Evolutionary conservation across 768 basidiomycete species (phyloP).

Genomic region (Nidula microcarpa): DNA sequence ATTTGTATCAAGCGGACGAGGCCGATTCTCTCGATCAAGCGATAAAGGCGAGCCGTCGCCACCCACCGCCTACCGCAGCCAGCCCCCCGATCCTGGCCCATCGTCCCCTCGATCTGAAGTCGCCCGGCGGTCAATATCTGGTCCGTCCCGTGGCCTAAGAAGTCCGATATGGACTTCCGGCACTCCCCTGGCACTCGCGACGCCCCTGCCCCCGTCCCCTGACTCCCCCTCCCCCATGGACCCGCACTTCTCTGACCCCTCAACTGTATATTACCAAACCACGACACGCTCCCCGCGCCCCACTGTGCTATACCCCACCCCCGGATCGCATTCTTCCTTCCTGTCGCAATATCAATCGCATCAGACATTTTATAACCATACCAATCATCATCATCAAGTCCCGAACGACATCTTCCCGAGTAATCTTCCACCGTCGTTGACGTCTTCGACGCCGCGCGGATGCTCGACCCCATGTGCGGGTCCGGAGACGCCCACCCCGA

Average conservation of each 20-base stretch:
- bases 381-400: slow-evolving; percentile 17
- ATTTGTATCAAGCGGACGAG: slow-evolving; percentile 10
- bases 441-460: slow-evolving; percentile 28
- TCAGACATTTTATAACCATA: slow-evolving; percentile 13
- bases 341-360: slow-evolving; percentile 37
- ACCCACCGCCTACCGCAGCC: slow-evolving; percentile 14
- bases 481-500: slow-evolving; percentile 40
- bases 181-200: slow-evolving; percentile 29
- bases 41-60: slow-evolving; percentile 18
- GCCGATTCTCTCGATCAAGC: slow-evolving; percentile 21
- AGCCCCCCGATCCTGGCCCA: slow-evolving; percentile 17
- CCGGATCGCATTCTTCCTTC: slow-evolving; percentile 37
- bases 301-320: slow-evolving; percentile 41
- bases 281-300: slow-evolving; percentile 46
- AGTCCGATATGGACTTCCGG: slow-evolving; percentile 34
- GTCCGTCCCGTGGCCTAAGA: slow-evolving; percentile 36
- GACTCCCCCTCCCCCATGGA: slow-evolving; percentile 35
- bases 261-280: slow-evolving; percentile 71
- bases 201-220: slow-evolving; percentile 48
- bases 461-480: slow-evolving; percentile 22
- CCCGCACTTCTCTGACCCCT: slow-evolving; percentile 35
- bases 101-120: slow-evolving; percentile 30
- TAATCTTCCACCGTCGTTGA: slow-evolving; percentile 35
- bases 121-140: slow-evolving; percentile 40
- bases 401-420: slow-evolving; percentile 41